These are phyloP conservation scores for Clarireedia sp. DNA, from an alignment of 2,329 filamentous ascomycete species.

Conservation along the genomic window DNA sequence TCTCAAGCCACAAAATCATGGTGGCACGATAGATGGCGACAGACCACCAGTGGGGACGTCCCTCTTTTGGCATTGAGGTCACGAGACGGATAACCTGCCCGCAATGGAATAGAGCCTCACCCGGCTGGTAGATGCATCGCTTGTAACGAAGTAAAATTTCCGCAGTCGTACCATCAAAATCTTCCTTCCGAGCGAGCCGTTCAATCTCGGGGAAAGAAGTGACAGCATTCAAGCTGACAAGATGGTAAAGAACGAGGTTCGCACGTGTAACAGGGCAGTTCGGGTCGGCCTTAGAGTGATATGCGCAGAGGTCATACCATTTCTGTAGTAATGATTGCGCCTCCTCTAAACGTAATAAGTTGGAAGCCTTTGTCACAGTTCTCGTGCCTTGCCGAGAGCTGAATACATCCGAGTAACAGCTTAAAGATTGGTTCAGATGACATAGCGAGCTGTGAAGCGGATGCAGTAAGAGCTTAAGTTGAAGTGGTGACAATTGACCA, in stretches of 20 bases:
- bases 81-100: conserved; percentile 59
- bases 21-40: conserved; percentile 60
- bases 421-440: conserved; percentile 57
- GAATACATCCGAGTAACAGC: conserved; percentile 53
- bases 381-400: conserved; percentile 36
- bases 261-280: conserved; percentile 53
- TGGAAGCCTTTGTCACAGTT: conserved; percentile 50
- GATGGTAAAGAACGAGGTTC: conserved; percentile 61
- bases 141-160: conserved; percentile 48
- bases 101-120: conserved; percentile 59
- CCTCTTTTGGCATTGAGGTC: conserved; percentile 49
- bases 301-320: conserved; percentile 59
- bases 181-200: conserved; percentile 54
- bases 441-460: conserved; percentile 58
- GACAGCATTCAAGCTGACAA: conserved; percentile 61
- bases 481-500: conserved; percentile 39
- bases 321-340: conserved; percentile 55
- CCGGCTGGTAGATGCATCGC: conserved; percentile 54
- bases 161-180: conserved; percentile 44
- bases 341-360: conserved; percentile 53
- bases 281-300: conserved; percentile 46
- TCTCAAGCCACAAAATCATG: conserved; percentile 55
- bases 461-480: conserved; percentile 60
- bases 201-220: conserved; percentile 63
- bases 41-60: conserved; percentile 64